phyloP scores from a whole-genome alignment of 345 rosid species.

The Murraya paniculata region DNA sequence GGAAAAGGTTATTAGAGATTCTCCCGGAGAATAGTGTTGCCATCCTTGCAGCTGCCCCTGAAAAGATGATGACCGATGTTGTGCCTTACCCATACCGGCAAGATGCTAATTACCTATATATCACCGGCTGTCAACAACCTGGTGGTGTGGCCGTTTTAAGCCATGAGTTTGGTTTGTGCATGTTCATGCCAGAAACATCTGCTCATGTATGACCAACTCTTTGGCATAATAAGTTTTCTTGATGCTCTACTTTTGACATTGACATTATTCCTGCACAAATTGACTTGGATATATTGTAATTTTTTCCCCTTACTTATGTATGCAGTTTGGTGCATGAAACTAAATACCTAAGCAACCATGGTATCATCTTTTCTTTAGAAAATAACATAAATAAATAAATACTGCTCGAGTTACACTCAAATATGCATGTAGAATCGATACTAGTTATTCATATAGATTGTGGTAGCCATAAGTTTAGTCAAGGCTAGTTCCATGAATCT shows the following conservation, averaged over 20 bases:
- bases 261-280: neutral
- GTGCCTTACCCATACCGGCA: constrained; percentile 88
- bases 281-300: neutral
- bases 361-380: neutral
- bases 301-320: neutral
- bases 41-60: constrained; percentile 77
- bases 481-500: constrained; percentile 7
- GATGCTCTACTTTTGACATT: neutral
- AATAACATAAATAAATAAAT: neutral
- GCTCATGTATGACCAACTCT: constrained; percentile 49
- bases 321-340: constrained; percentile 4
- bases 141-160: constrained; percentile 89
- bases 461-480: neutral
- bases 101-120: constrained; percentile 80
- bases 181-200: constrained; percentile 96
- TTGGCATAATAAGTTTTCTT: neutral
- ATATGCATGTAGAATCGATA: neutral
- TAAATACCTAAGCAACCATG: neutral
- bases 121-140: constrained; percentile 95
- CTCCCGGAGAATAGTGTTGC: constrained; percentile 80
- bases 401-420: neutral
- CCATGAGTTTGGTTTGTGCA: constrained; percentile 77
- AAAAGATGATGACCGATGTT: constrained; percentile 96
- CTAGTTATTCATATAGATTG: neutral
- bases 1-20: constrained; percentile 66